These are phyloP conservation scores for Jaltomata sinuosa DNA, from an alignment of 257 asterid species.

Conservation along the genomic window DNA sequence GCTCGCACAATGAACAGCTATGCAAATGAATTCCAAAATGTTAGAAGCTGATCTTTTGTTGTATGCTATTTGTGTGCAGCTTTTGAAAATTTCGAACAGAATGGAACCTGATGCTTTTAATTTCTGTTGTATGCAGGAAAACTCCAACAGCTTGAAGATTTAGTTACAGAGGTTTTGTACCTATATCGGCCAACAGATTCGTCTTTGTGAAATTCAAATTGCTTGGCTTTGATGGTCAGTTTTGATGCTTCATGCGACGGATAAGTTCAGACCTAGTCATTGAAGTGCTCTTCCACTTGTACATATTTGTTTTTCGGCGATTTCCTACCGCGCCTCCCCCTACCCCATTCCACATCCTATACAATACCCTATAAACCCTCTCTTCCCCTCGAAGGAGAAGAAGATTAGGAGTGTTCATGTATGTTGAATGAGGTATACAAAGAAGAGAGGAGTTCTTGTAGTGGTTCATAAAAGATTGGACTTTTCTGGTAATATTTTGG, in stretches of 20 bases:
- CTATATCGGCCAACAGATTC: not conserved
- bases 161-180: not conserved
- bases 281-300: not conserved
- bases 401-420: not conserved
- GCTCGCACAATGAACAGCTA: not conserved
- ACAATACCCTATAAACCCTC: not conserved
- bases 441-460: not conserved
- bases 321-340: not conserved
- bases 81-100: not conserved
- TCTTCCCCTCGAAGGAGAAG: not conserved
- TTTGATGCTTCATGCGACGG: not conserved
- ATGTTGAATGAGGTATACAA: not conserved
- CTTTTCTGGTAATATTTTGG: not conserved
- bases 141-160: constrained; percentile 6
- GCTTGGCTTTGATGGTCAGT: not conserved
- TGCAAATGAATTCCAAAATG: not conserved
- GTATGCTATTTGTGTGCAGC: not conserved
- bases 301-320: not conserved
- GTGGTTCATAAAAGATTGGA: not conserved
- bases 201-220: not conserved
- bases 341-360: not conserved
- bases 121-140: constrained; percentile 18
- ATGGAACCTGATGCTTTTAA: not conserved
- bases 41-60: not conserved
- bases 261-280: not conserved